These are phyloP conservation scores for Clonostachys chloroleuca DNA, from an alignment of 2,329 filamentous ascomycete species.

Conservation along the genomic window DNA sequence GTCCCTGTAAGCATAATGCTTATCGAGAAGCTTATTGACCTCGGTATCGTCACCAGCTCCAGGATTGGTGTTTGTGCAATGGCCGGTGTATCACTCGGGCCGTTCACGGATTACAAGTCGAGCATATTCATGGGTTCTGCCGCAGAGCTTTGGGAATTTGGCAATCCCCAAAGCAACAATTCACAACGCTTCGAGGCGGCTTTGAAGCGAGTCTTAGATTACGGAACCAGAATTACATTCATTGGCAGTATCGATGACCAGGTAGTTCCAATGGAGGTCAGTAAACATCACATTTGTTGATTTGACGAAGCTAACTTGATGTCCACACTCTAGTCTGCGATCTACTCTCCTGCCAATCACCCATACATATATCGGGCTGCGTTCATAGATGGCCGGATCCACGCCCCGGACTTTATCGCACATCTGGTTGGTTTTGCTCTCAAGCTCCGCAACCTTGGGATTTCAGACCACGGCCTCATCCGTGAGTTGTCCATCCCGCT, in stretches of 20 bases:
- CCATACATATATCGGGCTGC: slow-evolving; percentile 95
- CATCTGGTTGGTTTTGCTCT: slow-evolving; percentile 90
- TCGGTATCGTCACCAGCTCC: slow-evolving; percentile 74
- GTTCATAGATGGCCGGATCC: slow-evolving; percentile 88
- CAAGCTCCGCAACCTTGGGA: slow-evolving; percentile 88
- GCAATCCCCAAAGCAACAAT: slow-evolving; percentile 73
- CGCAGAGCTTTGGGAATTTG: slow-evolving; percentile 94
- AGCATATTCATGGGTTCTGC: slow-evolving; percentile 85
- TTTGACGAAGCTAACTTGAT: not conserved
- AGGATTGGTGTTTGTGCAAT: slow-evolving; percentile 83
- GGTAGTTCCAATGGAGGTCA: slow-evolving; percentile 83
- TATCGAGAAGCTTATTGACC: slow-evolving; percentile 84
- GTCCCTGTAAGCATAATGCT: slow-evolving; percentile 93
- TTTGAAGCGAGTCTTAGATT: slow-evolving; percentile 68
- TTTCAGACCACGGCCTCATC: slow-evolving; percentile 89
- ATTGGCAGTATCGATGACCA: slow-evolving; percentile 96
- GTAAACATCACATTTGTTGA: slow-evolving; percentile 6
- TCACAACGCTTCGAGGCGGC: slow-evolving; percentile 77
- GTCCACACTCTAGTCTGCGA: slow-evolving; percentile 58
- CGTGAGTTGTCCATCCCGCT: slow-evolving; percentile 84
- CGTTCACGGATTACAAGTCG: slow-evolving; percentile 88
- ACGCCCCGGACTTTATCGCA: slow-evolving; percentile 89
- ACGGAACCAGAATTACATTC: slow-evolving; percentile 81
- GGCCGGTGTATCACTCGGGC: slow-evolving; percentile 90
- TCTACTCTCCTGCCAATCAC: slow-evolving; percentile 80